phyloP scores from a whole-genome alignment of 805 yeast species.

The Vanderwaltozyma tropicalis region DNA sequence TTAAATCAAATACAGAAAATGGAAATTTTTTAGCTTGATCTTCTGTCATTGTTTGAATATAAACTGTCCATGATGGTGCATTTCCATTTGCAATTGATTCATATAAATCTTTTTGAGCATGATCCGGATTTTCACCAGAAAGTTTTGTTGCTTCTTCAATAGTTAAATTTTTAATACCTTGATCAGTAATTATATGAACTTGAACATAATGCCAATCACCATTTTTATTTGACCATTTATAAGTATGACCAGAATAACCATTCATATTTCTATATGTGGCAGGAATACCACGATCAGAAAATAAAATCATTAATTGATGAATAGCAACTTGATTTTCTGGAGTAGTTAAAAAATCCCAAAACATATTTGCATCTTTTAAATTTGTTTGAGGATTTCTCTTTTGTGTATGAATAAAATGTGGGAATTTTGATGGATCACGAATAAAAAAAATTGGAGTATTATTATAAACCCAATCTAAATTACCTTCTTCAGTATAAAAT shows the following conservation, averaged over 20 bases:
- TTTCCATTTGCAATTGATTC: slow-evolving; percentile 70
- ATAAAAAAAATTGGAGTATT: slow-evolving; percentile 61
- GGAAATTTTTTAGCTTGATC: slow-evolving; percentile 65
- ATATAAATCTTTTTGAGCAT: slow-evolving; percentile 70
- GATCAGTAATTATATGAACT: slow-evolving; percentile 44
- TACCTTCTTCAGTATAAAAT: slow-evolving; percentile 58
- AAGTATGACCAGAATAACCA: slow-evolving; percentile 60
- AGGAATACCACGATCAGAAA: slow-evolving; percentile 60
- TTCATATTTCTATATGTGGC: slow-evolving; percentile 45
- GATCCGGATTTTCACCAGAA: slow-evolving; percentile 74
- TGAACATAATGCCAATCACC: slow-evolving; percentile 49
- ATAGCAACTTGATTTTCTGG: slow-evolving; percentile 58
- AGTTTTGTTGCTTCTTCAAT: slow-evolving; percentile 59
- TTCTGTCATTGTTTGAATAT: slow-evolving; percentile 77
- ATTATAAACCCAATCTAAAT: slow-evolving; percentile 62
- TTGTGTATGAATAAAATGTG: slow-evolving; percentile 57
- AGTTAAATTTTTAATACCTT: slow-evolving; percentile 41
- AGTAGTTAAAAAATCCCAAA: slow-evolving; percentile 70
- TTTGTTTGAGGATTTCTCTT: slow-evolving; percentile 64
- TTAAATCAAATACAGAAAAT: slow-evolving; percentile 80
- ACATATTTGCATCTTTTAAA: slow-evolving; percentile 69
- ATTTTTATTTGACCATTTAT: slow-evolving; percentile 46
- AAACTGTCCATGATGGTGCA: slow-evolving; percentile 74
- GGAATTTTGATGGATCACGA: slow-evolving; percentile 55
- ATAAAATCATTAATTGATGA: slow-evolving; percentile 55